These are phyloP conservation scores for Cardamine resedifolia DNA, from an alignment of 345 rosid genomes.

Conservation along the genomic window DNA sequence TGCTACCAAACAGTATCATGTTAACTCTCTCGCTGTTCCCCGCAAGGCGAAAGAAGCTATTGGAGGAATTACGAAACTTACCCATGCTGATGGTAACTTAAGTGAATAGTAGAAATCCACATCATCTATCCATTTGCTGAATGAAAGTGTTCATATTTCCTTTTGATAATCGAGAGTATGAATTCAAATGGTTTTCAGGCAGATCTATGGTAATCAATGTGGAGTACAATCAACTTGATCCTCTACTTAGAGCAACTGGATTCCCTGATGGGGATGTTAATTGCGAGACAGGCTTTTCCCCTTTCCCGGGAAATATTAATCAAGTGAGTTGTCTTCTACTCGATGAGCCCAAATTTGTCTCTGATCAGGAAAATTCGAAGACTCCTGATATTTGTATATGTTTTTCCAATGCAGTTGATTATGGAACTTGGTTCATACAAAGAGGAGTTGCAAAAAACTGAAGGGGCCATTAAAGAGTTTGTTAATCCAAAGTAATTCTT, in stretches of 20 bases:
- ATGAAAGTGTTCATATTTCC: neutral
- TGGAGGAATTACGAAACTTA: conserved; percentile 92
- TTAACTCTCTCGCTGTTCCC: conserved; percentile 96
- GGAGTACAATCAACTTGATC: conserved; percentile 98
- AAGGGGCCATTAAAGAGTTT: conserved; percentile 95
- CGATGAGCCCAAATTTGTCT: neutral
- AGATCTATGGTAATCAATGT: conserved; percentile 95
- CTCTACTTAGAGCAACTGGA: conserved; percentile 86
- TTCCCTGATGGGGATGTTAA: conserved; percentile 91
- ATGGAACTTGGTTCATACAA: conserved; percentile 77
- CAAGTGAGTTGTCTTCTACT: conserved; percentile 55
- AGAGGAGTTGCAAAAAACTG: conserved; percentile 86
- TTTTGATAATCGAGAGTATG: neutral
- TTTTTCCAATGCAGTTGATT: conserved; percentile 60
- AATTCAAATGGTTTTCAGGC: conserved; percentile 50
- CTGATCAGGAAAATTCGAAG: neutral
- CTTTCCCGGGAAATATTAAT: conserved; percentile 97
- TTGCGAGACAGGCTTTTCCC: conserved; percentile 90
- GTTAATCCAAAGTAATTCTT: conserved; percentile 88
- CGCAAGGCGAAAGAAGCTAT: conserved; percentile 98
- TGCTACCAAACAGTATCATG: conserved; percentile 76
- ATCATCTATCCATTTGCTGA: neutral
- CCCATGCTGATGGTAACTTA: conserved; percentile 77
- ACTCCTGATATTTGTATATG: neutral
- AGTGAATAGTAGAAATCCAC: neutral